Percentiles rank a stretch among this genome's conserved stretches.
Conservation (phyloP, 495 filamentous ascomycete species). For the Daldinia loculata region DNA sequence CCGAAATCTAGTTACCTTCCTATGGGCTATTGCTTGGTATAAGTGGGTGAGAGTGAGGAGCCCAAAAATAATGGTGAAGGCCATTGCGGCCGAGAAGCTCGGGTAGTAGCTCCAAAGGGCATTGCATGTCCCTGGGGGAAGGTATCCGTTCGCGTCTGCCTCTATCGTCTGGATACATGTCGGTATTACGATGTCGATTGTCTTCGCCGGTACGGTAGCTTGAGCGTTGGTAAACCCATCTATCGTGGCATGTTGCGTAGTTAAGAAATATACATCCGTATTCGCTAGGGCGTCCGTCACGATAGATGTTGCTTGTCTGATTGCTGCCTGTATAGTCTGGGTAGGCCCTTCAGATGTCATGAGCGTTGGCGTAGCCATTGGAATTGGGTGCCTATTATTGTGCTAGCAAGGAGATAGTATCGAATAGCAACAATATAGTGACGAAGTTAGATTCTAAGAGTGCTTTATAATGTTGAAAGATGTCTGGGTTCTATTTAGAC, state of each 20-base stretch:
- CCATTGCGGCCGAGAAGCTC: conserved; percentile 44
- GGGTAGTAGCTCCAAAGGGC: conserved; percentile 52
- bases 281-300: conserved; percentile 10
- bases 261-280: conserved; percentile 32
- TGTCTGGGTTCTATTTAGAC: background rate
- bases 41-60: conserved; percentile 52
- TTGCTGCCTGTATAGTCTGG: background rate
- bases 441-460: background rate
- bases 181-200: conserved; percentile 38
- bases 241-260: conserved; percentile 39
- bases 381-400: background rate
- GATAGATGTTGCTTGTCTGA: conserved; percentile 12
- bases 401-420: background rate
- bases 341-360: background rate
- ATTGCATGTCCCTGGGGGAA: conserved; percentile 51
- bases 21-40: conserved; percentile 49
- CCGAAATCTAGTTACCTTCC: conserved; percentile 30
- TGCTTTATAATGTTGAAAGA: background rate
- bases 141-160: conserved; percentile 52
- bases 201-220: conserved; percentile 35
- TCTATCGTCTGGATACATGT: conserved; percentile 45
- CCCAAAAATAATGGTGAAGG: conserved; percentile 49
- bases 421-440: background rate
- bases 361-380: conserved; percentile 19
- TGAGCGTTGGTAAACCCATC: conserved; percentile 39